Conservation (phyloP, 176 grass and related monocot species). For the Triticum turgidum region DNA sequence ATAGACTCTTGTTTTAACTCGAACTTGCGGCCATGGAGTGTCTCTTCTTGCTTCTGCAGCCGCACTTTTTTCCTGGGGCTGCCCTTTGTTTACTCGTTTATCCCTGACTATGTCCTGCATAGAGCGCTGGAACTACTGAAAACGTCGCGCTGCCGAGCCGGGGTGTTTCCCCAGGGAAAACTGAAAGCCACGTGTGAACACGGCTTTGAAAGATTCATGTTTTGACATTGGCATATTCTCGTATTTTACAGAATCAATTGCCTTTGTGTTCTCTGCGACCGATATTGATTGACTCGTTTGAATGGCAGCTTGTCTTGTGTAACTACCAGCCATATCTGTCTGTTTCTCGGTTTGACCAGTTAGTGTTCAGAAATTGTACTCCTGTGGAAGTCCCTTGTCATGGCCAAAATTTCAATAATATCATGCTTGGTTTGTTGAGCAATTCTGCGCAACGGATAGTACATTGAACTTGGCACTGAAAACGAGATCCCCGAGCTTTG, state of each 20-base stretch:
- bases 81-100: background rate
- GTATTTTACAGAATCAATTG: background rate
- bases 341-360: slow-evolving; percentile 30
- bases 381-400: background rate
- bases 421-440: background rate
- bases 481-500: slow-evolving; percentile 14
- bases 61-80: background rate
- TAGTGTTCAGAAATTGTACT: background rate
- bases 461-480: background rate
- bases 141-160: background rate
- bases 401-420: slow-evolving; percentile 11
- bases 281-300: background rate
- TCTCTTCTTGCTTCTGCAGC: background rate
- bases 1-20: background rate
- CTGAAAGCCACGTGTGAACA: background rate
- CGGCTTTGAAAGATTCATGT: background rate
- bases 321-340: background rate
- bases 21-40: background rate
- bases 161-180: background rate
- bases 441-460: background rate
- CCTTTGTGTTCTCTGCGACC: background rate
- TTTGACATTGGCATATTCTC: background rate
- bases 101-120: background rate
- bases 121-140: background rate
- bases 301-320: background rate